Evolutionary conservation across 805 yeast species (phyloP), one percentile per base, ranked within the genome.

Genomic region (Yamadazyma insecticola): DNA sequence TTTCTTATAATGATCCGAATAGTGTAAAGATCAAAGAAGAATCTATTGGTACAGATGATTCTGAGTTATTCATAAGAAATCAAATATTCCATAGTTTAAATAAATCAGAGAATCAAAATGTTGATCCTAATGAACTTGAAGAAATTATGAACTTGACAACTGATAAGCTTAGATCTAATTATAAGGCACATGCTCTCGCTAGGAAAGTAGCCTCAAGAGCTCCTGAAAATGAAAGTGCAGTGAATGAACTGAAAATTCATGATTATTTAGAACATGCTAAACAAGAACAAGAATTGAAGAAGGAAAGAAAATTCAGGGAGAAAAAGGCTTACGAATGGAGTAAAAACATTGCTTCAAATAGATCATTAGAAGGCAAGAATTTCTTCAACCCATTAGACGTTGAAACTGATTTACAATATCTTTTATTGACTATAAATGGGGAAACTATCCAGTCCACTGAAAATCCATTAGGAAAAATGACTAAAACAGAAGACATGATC

Each of bases 281-380:
- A 36, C 48, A 48, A 12, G 53, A 56, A 13, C 60, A 58, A 33
- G 66, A 65, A 14, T 28, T 41, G 13, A 59, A 58, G 19, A 67
- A 67, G 22, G 73, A 72, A 35, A 57, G 58, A 22, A 45, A 58
- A 24, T 74, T 72, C 44, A 63, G 76, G 22, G 70, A 69, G 28
- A 47, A 57, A 22, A 62, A 64, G 24, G 78, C 81, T 0, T 74
- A 57, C 37, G 80, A 75, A 32, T 73, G 76, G 72, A 63, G 73
- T 24, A 57, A 44, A 22, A 53, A 60, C 24, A 53, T 57, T 41
- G 41, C 45, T 2, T n/a, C 57, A n/a, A 58, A 67, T 5, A 49
- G 69, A 26, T 52, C 74, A 0, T 40, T 75, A 10, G 70, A 60
- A 28, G 44, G 55, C 11, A 48, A 54, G 6, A 66, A 65, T 32